These are phyloP conservation scores for Penium margaritaceum DNA, from an alignment of 139 green algal genomes.

Conservation along the genomic window DNA sequence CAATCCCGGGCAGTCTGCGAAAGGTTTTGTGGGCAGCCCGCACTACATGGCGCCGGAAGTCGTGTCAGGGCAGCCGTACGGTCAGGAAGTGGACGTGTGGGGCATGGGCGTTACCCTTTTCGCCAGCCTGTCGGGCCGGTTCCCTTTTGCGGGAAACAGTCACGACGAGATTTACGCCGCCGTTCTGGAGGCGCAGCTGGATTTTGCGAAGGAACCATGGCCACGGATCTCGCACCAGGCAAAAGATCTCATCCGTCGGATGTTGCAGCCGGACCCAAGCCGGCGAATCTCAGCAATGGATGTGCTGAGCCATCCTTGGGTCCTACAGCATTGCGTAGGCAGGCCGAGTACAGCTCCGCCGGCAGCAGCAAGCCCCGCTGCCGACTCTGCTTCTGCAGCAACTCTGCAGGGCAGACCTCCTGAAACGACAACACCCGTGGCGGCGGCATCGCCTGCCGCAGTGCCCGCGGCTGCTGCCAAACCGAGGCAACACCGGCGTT, in stretches of 20 bases:
- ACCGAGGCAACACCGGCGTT: no score
- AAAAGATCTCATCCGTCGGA: slow-evolving; percentile 7
- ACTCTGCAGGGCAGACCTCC: no score
- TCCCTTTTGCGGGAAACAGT: background rate
- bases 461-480: no score
- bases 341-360: no score
- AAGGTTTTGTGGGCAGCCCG: background rate
- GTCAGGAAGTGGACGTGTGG: background rate
- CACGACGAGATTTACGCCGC: background rate
- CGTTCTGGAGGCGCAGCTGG: background rate
- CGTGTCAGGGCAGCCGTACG: background rate
- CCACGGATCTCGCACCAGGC: background rate
- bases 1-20: background rate
- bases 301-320: no score
- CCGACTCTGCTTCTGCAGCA: no score
- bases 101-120: background rate
- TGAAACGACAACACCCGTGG: no score
- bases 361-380: no score
- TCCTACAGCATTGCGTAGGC: no score
- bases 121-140: background rate
- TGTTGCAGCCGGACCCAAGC: background rate
- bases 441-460: no score
- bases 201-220: slow-evolving; percentile 2
- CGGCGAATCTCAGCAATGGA: background rate
- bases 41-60: background rate